Base-by-base conservation (phyloP, 768 basidiomycete species). In the Lentinula sp. region DNA sequence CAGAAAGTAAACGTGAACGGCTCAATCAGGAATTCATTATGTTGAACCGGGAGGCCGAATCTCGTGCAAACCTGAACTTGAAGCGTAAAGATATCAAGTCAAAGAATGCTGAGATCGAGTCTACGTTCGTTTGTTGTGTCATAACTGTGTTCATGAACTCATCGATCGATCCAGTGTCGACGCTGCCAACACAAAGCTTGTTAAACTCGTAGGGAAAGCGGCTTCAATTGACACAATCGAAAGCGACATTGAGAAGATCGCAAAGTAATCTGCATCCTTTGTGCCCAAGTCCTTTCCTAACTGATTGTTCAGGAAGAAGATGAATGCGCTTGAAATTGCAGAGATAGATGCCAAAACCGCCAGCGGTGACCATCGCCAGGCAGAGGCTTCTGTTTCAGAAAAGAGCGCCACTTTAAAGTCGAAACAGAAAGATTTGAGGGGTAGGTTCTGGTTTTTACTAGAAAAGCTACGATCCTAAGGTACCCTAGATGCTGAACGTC, bases 21-120 rank as follows among this genome's bases (percentile, higher is more conserved):
- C 74, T 96, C 62, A 91, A 87, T 59, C 65, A 71, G 0, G 95
- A 97, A 63, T 78, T 95, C 45, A 79, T 84, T 35, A 74, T 78
- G 1, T 73, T 97, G 65, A 93, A 85, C 65, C 67, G 84, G 49
- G 94, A 98, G 69, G 88, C 91, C 0, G 90, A 95, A 58, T 77
- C 84, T 1, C 78, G 96, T 48, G 93, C 95, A 2, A 88, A 84
- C 66, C 70, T 98, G 57, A 84, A 88, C 43, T 68, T 96, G 63
- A 90, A 92, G 68, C 78, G 86, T 62, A 76, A 76, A 1, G 91
- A 95, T 64, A 70, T 86, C 48, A 83, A 79, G 69, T 79, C 74
- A 59, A 91, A 90, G 73, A 75, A 76, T 49, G 75, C 75, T 15
- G 91, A 94, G 43, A 78, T 94, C 13, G 76, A 82, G 63, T 85